Evolutionary conservation across 2,329 filamentous ascomycete species (phyloP).

Genomic region (Fusarium scirpi): DNA sequence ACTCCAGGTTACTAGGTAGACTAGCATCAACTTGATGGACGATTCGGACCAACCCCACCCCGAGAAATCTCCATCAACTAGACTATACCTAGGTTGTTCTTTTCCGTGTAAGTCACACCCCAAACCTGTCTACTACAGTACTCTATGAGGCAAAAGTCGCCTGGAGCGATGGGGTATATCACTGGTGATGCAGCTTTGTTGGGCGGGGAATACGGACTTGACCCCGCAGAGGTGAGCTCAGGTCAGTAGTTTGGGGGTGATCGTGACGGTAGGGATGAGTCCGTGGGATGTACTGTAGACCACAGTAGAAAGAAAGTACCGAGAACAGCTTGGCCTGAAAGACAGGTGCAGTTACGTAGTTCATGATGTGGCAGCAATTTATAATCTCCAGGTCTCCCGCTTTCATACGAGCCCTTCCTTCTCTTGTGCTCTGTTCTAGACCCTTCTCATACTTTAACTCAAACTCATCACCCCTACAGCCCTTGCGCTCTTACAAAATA

Average conservation of each 20-base stretch:
- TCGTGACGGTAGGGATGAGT: background rate
- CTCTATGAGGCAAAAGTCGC: slow-evolving; percentile 11
- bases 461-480: background rate
- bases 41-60: slow-evolving; percentile 46
- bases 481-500: slow-evolving; percentile 11
- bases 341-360: slow-evolving; percentile 8
- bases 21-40: slow-evolving; percentile 21
- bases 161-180: slow-evolving; percentile 6
- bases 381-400: slow-evolving; percentile 33
- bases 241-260: slow-evolving; percentile 21
- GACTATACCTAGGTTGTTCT: slow-evolving; percentile 1
- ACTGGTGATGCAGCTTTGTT: slow-evolving; percentile 9
- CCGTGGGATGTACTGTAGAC: background rate
- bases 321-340: background rate
- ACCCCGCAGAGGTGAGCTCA: slow-evolving; percentile 42
- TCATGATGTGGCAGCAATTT: slow-evolving; percentile 40
- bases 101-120: slow-evolving; percentile 29
- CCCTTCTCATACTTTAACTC: slow-evolving; percentile 6
- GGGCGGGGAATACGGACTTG: slow-evolving; percentile 42
- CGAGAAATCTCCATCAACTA: slow-evolving; percentile 40
- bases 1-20: slow-evolving; percentile 1
- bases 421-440: slow-evolving; percentile 21
- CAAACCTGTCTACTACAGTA: slow-evolving; percentile 18
- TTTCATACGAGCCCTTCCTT: slow-evolving; percentile 1
- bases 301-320: background rate